Percentiles rank a stretch among this genome's conserved stretches.
These are phyloP conservation scores for Balakata baccata DNA, from an alignment of 345 rosid species.

Conservation along the genomic window DNA sequence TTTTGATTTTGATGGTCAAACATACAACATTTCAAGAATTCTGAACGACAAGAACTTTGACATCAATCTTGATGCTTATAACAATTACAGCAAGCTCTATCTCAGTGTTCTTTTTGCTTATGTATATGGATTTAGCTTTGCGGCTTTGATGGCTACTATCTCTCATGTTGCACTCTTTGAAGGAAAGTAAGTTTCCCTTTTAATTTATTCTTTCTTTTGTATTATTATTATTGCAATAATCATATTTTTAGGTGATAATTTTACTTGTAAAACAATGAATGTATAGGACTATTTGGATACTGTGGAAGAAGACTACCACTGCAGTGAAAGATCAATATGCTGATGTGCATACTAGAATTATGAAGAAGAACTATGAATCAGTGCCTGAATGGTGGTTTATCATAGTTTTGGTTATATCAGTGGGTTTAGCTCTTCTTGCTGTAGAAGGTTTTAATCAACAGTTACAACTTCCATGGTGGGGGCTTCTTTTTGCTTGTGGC, in stretches of 20 bases:
- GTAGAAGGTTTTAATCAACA: constrained; percentile 71
- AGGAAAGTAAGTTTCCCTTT: constrained; percentile 50
- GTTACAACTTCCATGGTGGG: constrained; percentile 96
- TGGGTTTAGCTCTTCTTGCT: constrained; percentile 50
- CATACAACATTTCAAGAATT: constrained; percentile 54
- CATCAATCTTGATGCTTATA: constrained; percentile 36
- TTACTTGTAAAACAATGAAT: background rate
- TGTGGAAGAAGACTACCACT: constrained; percentile 60
- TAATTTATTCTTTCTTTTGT: background rate
- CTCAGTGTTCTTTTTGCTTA: constrained; percentile 61
- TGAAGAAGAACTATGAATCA: constrained; percentile 72
- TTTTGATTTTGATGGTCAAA: constrained; percentile 42
- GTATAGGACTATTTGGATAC: constrained; percentile 48
- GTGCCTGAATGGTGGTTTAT: constrained; percentile 92
- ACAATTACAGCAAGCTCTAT: constrained; percentile 65
- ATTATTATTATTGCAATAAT: background rate
- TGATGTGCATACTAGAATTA: constrained; percentile 76
- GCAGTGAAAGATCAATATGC: constrained; percentile 35
- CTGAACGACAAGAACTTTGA: constrained; percentile 43
- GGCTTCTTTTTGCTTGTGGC: constrained; percentile 55
- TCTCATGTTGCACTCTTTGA: constrained; percentile 71
- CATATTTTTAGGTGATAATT: background rate
- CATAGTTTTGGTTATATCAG: constrained; percentile 31
- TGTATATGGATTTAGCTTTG: constrained; percentile 62
- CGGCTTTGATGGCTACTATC: constrained; percentile 48